Evolutionary conservation across 352 stramenopile genomes (phyloP).

Genomic region (Phytopythium ostracodes): DNA sequence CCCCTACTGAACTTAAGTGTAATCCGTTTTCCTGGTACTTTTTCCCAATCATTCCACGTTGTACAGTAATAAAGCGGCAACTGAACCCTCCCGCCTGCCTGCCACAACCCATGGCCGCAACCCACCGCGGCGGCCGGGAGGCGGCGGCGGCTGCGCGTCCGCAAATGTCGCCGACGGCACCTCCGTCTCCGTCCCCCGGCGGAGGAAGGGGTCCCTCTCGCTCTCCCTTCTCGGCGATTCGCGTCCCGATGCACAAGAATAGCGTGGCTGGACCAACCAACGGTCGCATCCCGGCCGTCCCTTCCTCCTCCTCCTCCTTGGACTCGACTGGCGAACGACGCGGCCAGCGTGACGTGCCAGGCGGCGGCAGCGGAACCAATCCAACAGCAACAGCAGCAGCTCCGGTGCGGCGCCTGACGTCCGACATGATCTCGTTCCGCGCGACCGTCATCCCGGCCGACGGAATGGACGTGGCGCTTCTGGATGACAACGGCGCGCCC

Average conservation of each 20-base stretch:
- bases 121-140: not conserved
- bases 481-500: not conserved
- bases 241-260: not conserved
- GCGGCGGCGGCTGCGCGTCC: not conserved
- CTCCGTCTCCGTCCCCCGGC: not conserved
- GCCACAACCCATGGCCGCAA: not conserved
- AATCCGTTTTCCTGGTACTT: not conserved
- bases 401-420: constrained; percentile 21
- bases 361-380: too few species aligned
- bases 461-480: constrained; percentile 7
- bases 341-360: not conserved
- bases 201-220: not conserved
- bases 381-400: not conserved
- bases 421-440: constrained; percentile 51
- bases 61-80: not conserved
- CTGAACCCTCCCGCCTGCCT: not conserved
- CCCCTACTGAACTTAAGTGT: not conserved
- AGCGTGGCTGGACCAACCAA: not conserved
- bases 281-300: not conserved
- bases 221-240: not conserved
- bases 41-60: too few species aligned
- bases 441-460: constrained; percentile 24
- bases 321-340: not conserved
- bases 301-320: too few species aligned
- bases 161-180: not conserved